Evolutionary conservation across 2,329 filamentous ascomycete genomes (phyloP), one percentile per base, ranked within the genome.

Genomic region (Calonectria hawksworthii): DNA sequence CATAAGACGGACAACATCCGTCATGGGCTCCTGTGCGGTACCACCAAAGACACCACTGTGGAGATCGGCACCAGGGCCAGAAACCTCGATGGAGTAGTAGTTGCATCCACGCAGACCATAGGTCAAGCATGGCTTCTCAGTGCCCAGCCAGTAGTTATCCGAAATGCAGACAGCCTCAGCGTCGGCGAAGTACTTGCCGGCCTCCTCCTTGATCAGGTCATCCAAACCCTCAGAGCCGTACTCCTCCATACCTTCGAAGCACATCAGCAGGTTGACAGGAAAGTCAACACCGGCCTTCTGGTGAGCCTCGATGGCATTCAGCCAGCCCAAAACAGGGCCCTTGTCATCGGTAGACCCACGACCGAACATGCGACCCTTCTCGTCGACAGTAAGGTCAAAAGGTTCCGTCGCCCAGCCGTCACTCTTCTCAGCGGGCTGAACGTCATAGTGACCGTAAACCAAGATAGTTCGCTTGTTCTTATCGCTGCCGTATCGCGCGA

Each of bases 171-270:
- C 95, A 8, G 96, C 97, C 80, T 99, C 97, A 44, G 96, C 93
- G 82, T 98, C 96, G 83, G 95, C 95, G 89, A 99, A 99, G 90
- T 93, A 99, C 82, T 95, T 94, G 88, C 98, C 95, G 79, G 94
- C 96, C 88, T 99, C 97, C 61, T 92, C 93, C 79, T 94, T 90
- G 86, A 99, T 98, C 79, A 99, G 94, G 80, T 98, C 96, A 83
- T 99, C 97, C 70, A 99, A 90, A 47, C 97, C 97, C 85, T 99
- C 96, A 0, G 96, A 98, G 66, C 97, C 97, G 85, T 98, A 98
- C 88, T 99, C 97, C 88, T 99, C 97, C 97, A 99, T 99, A 64
- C 97, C 97, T 90, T 99, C 97, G 81, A 99, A 99, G 90, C 97
- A 99, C 95, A 98, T 99, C 78, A 99, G 92, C 79, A 99, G 90